These are phyloP conservation scores for Amaranthus tricolor DNA, from an alignment of 179 eudicot genomes.

Conservation along the genomic window DNA sequence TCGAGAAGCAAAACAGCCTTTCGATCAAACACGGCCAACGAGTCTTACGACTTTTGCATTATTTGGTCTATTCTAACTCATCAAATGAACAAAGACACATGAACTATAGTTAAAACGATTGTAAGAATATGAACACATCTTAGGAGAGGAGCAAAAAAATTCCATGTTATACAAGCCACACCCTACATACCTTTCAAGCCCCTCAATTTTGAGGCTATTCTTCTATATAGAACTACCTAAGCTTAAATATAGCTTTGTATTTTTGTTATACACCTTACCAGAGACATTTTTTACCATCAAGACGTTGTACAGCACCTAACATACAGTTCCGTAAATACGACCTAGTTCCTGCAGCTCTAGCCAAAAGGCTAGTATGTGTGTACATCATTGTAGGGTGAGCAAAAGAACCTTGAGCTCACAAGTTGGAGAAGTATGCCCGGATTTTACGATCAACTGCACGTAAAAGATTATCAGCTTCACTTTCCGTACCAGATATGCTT, in stretches of 20 bases:
- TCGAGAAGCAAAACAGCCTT: too few relatives aligned
- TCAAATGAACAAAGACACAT: too few relatives aligned
- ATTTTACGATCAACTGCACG: slow-evolving; percentile 16
- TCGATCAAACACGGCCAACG: too few relatives aligned
- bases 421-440: slow-evolving; percentile 18
- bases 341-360: slow-evolving; percentile 24
- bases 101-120: too few relatives aligned
- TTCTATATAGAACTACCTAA: slow-evolving; percentile 21
- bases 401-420: slow-evolving; percentile 17
- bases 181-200: slow-evolving; percentile 18
- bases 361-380: slow-evolving; percentile 24
- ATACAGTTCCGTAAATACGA: slow-evolving; percentile 20
- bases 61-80: too few relatives aligned
- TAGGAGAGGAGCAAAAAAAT: too few relatives aligned
- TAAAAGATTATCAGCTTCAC: slow-evolving; percentile 13
- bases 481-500: not conserved
- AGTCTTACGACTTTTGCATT: too few relatives aligned
- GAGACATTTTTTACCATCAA: slow-evolving; percentile 30
- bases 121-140: too few relatives aligned
- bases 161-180: slow-evolving; percentile 19
- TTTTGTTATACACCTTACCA: slow-evolving; percentile 23
- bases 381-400: slow-evolving; percentile 33
- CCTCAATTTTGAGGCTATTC: slow-evolving; percentile 7
- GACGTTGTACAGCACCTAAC: slow-evolving; percentile 33
- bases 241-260: slow-evolving; percentile 16